Conservation (phyloP, 202 grass and related monocot genomes). For the Digitaria exilis region DNA sequence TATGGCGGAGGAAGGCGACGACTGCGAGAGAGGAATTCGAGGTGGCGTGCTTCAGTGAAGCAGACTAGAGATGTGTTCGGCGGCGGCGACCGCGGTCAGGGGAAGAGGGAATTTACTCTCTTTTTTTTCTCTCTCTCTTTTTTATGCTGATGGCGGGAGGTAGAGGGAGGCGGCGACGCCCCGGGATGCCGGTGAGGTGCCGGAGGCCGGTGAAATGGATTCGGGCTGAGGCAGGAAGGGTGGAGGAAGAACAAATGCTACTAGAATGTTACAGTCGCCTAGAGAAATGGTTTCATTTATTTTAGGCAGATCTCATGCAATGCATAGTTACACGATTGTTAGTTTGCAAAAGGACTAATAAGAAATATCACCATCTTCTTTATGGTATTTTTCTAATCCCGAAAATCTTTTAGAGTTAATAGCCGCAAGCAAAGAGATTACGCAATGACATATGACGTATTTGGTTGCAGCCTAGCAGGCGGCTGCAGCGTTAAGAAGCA, state of each 20-base stretch:
- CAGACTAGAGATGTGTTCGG: constrained; percentile 5
- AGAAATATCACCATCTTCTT: background rate
- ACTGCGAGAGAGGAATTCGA: constrained; percentile 9
- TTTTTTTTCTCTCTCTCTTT: background rate
- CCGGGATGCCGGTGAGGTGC: constrained; percentile 25
- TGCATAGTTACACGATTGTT: background rate
- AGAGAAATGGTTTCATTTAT: background rate
- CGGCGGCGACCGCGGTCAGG: constrained; percentile 1
- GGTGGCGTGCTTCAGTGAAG: constrained; percentile 23
- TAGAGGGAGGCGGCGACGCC: constrained; percentile 1
- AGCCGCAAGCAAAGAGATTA: no score
- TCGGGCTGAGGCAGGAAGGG: background rate
- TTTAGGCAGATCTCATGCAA: background rate
- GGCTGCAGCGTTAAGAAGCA: no score
- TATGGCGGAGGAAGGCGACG: background rate
- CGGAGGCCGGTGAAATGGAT: background rate
- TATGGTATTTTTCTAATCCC: no score
- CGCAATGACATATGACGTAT: no score
- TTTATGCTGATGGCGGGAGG: constrained; percentile 22
- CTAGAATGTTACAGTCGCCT: background rate
- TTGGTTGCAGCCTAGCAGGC: no score
- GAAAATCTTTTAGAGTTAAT: no score
- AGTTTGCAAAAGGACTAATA: background rate
- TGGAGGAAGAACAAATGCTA: constrained; percentile 5
- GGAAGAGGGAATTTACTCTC: background rate